phyloP scores from a whole-genome alignment of 2,329 filamentous ascomycete species.

The Venturia aucupariae region DNA sequence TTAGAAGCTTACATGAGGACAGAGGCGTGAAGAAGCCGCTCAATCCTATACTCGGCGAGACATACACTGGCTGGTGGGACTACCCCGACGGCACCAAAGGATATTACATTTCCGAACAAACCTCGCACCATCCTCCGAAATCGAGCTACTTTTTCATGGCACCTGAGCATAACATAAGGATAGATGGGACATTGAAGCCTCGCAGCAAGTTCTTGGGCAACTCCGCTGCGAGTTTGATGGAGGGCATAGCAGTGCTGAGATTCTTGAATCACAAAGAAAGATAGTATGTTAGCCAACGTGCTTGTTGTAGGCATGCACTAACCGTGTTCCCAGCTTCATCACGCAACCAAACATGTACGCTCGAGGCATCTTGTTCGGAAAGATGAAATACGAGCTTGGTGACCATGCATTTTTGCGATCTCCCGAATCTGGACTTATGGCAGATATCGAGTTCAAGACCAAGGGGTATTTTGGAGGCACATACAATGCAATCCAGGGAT shows the following conservation, averaged over 20 bases:
- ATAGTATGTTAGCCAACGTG: conserved; percentile 54
- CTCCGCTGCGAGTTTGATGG: conserved; percentile 96
- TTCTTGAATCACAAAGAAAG: conserved; percentile 78
- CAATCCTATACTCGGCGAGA: conserved; percentile 92
- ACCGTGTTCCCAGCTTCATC: conserved; percentile 53
- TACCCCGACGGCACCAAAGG: conserved; percentile 73
- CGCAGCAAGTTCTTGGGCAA: conserved; percentile 93
- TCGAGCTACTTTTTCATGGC: conserved; percentile 99
- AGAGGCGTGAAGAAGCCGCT: conserved; percentile 97
- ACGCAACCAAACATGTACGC: conserved; percentile 99
- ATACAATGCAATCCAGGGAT: conserved; percentile 91
- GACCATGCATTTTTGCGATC: conserved; percentile 91
- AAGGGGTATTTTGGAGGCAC: conserved; percentile 95
- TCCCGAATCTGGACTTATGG: conserved; percentile 74
- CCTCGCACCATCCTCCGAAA: conserved; percentile 95
- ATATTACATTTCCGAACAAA: conserved; percentile 97
- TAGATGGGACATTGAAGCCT: conserved; percentile 91
- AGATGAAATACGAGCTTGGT: conserved; percentile 98
- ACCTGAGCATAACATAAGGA: conserved; percentile 84
- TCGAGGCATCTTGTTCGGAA: conserved; percentile 89
- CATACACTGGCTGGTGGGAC: conserved; percentile 94
- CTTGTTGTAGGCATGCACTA: background rate
- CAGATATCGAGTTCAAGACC: conserved; percentile 96
- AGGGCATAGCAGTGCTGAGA: conserved; percentile 80
- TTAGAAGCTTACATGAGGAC: conserved; percentile 15